Conservation (phyloP, 2,329 filamentous ascomycete genomes). For the Cercospora zeina region DNA sequence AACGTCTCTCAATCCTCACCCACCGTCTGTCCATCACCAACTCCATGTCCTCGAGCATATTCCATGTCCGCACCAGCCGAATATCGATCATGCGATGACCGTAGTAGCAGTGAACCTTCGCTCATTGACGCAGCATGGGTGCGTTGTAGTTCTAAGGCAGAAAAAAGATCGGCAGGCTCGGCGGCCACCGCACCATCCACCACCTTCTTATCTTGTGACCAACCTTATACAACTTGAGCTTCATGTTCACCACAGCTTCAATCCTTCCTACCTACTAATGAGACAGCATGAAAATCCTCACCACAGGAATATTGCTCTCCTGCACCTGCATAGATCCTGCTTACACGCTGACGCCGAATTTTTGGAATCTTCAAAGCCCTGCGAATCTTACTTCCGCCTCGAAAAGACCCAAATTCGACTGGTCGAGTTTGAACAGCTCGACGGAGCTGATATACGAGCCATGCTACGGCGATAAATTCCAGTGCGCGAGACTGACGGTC, state of each 20-base stretch:
- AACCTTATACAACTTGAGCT: background rate
- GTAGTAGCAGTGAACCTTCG: background rate
- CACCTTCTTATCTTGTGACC: conserved; percentile 5
- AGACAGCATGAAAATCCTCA: background rate
- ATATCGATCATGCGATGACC: background rate
- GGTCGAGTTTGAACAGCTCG: conserved; percentile 20
- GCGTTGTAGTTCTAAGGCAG: background rate
- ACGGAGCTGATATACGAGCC: conserved; percentile 20
- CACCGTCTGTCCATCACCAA: background rate
- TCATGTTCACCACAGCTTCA: background rate
- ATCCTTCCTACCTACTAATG: background rate
- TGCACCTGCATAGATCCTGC: background rate
- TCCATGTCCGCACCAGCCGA: background rate
- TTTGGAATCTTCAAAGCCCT: background rate
- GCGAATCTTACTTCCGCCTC: background rate
- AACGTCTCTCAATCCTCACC: background rate
- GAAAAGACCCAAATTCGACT: conserved; percentile 20
- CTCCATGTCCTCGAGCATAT: background rate
- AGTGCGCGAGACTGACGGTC: conserved; percentile 52
- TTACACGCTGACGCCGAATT: background rate
- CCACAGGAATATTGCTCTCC: background rate
- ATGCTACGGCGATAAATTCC: conserved; percentile 48
- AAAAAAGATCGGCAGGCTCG: conserved; percentile 2
- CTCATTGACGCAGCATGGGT: background rate
- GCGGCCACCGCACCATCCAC: background rate